A percentile compares a stretch with the other conserved stretches of the same genome.
Evolutionary conservation across 257 asterid genomes (phyloP).

Genomic region (Eustoma russellianum): DNA sequence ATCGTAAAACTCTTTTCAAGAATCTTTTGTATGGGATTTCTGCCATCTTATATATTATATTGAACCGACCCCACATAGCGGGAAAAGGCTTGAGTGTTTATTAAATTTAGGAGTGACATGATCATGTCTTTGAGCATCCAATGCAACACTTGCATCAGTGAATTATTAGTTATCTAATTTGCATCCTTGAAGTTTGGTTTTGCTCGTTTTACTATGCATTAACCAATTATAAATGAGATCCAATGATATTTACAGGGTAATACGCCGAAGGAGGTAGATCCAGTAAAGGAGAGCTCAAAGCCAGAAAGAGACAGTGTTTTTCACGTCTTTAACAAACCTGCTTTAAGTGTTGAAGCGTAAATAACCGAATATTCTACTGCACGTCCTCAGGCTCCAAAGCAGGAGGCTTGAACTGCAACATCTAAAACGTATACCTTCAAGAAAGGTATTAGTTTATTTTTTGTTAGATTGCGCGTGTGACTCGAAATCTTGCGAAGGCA

Average conservation of each 20-base stretch:
- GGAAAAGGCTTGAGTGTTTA: too few species aligned
- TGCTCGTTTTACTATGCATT: too few species aligned
- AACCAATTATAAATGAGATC: too few species aligned
- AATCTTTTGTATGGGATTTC: too few species aligned
- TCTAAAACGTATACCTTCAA: constrained; percentile 57
- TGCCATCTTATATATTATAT: too few species aligned
- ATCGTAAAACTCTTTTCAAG: too few species aligned
- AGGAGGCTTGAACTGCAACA: constrained; percentile 78
- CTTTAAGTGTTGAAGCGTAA: constrained; percentile 79
- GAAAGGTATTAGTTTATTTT: constrained; percentile 35
- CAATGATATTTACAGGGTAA: constrained; percentile 44
- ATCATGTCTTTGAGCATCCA: too few species aligned
- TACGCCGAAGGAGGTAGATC: constrained; percentile 45
- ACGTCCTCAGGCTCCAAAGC: constrained; percentile 63
- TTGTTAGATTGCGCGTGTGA: neutral
- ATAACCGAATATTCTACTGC: constrained; percentile 53
- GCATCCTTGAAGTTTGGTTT: too few species aligned
- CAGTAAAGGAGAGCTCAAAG: constrained; percentile 52
- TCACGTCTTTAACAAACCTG: constrained; percentile 57
- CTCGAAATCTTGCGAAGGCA: neutral
- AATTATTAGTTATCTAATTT: too few species aligned
- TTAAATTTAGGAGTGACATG: too few species aligned
- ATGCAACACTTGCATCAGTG: too few species aligned
- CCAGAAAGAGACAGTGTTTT: constrained; percentile 55
- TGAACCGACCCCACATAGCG: too few species aligned